These are phyloP conservation scores for Arabis hirsuta DNA, from an alignment of 345 rosid species.

Conservation along the genomic window DNA sequence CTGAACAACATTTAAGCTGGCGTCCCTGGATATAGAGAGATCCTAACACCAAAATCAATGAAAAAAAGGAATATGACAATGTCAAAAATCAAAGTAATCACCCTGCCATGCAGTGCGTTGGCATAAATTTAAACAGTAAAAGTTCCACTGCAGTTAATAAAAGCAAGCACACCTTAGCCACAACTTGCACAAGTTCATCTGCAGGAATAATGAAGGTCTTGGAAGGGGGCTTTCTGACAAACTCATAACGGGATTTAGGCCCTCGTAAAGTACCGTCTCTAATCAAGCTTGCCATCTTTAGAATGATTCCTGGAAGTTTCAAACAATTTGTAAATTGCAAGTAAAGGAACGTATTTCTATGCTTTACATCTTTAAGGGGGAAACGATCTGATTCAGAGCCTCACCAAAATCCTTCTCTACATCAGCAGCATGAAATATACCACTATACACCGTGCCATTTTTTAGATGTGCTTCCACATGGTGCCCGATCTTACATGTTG, in stretches of 20 bases:
- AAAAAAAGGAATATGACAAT: conserved; percentile 21
- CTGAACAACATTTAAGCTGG: conserved; percentile 55
- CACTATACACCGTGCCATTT: conserved; percentile 83
- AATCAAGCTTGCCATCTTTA: conserved; percentile 87
- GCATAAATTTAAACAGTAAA: conserved; percentile 19
- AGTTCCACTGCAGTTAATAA: not conserved
- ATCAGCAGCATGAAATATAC: conserved; percentile 80
- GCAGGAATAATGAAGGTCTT: conserved; percentile 73
- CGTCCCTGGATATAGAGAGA: conserved; percentile 71
- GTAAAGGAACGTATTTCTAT: conserved; percentile 18
- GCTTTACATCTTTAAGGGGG: conserved; percentile 14
- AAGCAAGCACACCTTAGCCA: conserved; percentile 73
- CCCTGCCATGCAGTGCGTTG: conserved; percentile 28
- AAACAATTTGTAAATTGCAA: conserved; percentile 26
- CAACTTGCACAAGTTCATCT: conserved; percentile 86
- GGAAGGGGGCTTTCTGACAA: conserved; percentile 68
- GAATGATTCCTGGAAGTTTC: conserved; percentile 67
- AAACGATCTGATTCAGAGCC: conserved; percentile 39
- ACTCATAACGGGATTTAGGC: conserved; percentile 57
- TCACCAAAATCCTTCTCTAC: conserved; percentile 82
- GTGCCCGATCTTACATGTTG: conserved; percentile 79
- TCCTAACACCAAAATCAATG: conserved; percentile 55
- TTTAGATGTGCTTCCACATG: conserved; percentile 87
- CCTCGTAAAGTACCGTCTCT: conserved; percentile 65
- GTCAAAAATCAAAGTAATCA: conserved; percentile 31